A percentile compares a stretch with the other conserved stretches of the same genome.
Evolutionary conservation across 2,329 filamentous ascomycete species (phyloP).

Genomic region (Pezicula carpinea): DNA sequence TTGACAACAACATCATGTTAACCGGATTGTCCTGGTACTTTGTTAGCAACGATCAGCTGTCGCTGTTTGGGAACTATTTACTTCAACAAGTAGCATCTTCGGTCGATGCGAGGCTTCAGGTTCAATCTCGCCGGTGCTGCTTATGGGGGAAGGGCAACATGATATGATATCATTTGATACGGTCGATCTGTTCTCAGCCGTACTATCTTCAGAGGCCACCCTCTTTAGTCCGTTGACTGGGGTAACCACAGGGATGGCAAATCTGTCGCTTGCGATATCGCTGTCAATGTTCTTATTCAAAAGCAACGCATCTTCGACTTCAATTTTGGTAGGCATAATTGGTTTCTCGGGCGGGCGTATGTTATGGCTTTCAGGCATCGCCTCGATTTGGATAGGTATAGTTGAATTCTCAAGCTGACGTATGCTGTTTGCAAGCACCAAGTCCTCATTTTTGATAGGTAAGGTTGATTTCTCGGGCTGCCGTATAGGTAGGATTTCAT

Average conservation of each 20-base stretch:
- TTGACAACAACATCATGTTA: conserved; percentile 31
- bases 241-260: no score
- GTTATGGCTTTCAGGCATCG: no score
- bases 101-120: not conserved
- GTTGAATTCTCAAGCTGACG: no score
- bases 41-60: conserved; percentile 2
- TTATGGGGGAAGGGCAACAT: not conserved
- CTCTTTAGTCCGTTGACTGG: no score
- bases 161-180: not conserved
- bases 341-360: no score
- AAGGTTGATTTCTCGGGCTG: not conserved
- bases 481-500: conserved; percentile 3
- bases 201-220: no score
- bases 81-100: conserved; percentile 20
- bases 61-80: conserved; percentile 6
- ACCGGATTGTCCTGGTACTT: conserved; percentile 34
- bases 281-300: no score
- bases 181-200: no score
- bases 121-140: not conserved
- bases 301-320: no score
- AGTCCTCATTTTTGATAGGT: conserved; percentile 8
- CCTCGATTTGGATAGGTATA: no score
- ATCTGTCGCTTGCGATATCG: no score
- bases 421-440: conserved; percentile 17
- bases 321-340: no score